phyloP scores from a whole-genome alignment of 495 filamentous ascomycete species.

The Lichenothelia convexa region DNA sequence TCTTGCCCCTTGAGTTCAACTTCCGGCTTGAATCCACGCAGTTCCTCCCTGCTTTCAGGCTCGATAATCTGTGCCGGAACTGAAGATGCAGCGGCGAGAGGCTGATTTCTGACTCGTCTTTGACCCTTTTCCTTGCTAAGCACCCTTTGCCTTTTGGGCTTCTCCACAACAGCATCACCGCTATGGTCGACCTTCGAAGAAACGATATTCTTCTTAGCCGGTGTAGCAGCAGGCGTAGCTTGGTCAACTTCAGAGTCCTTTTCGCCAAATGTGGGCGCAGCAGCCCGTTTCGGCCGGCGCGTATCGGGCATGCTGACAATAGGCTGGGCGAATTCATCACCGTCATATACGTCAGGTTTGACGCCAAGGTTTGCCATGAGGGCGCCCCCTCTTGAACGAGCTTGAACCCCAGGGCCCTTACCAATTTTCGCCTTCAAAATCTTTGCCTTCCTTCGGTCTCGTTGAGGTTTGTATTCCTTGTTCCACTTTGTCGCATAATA shows the following conservation, averaged over 20 bases:
- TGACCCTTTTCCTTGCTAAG: slow-evolving; percentile 13
- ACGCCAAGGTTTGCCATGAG: slow-evolving; percentile 53
- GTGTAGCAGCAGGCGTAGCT: slow-evolving; percentile 23
- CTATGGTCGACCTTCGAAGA: slow-evolving; percentile 6
- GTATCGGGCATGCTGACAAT: slow-evolving; percentile 36
- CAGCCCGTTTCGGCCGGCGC: slow-evolving; percentile 48
- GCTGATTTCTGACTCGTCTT: slow-evolving; percentile 15
- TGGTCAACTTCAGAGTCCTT: slow-evolving; percentile 19
- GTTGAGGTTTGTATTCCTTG: slow-evolving; percentile 69
- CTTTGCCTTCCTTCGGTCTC: slow-evolving; percentile 28
- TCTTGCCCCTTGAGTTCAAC: slow-evolving; percentile 2
- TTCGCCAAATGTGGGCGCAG: slow-evolving; percentile 53
- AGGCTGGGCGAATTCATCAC: no score
- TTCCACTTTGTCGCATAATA: slow-evolving; percentile 89
- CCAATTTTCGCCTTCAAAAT: slow-evolving; percentile 43
- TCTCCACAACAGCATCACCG: slow-evolving; percentile 11
- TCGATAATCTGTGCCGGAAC: slow-evolving; percentile 11
- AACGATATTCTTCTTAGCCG: slow-evolving; percentile 11
- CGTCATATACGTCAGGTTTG: slow-evolving; percentile 26
- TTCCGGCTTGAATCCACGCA: not conserved
- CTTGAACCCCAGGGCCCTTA: slow-evolving; percentile 24
- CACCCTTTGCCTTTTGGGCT: slow-evolving; percentile 13
- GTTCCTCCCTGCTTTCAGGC: slow-evolving; percentile 7
- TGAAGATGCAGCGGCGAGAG: slow-evolving; percentile 19
- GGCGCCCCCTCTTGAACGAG: slow-evolving; percentile 52